Evolutionary conservation across 345 rosid species (phyloP).

Genomic region (Physaria fendleri): DNA sequence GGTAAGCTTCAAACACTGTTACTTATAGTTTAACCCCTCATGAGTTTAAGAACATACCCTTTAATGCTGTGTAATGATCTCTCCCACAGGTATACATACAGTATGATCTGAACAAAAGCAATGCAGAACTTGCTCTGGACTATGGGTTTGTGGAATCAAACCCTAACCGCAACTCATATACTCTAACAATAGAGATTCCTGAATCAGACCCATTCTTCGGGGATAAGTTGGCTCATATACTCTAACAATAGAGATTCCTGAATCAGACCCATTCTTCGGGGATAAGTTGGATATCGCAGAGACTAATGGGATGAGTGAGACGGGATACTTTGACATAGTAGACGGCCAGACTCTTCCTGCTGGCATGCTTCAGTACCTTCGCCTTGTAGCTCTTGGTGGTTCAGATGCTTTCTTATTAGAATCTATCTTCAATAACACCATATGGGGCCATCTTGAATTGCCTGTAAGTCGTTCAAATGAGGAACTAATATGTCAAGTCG

Average conservation of each 20-base stretch:
- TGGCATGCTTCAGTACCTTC: conserved; percentile 64
- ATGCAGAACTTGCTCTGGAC: conserved; percentile 86
- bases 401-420: conserved; percentile 57
- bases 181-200: conserved; percentile 67
- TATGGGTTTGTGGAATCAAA: conserved; percentile 77
- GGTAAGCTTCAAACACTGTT: conserved; percentile 38
- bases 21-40: neutral
- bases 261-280: conserved; percentile 46
- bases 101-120: conserved; percentile 79
- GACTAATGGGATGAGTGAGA: conserved; percentile 63
- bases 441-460: conserved; percentile 89
- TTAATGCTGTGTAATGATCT: neutral
- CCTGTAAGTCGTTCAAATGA: conserved; percentile 79
- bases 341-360: conserved; percentile 65
- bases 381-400: conserved; percentile 83
- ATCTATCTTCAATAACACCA: conserved; percentile 67
- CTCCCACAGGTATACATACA: conserved; percentile 67
- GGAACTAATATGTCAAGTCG: conserved; percentile 75
- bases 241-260: conserved; percentile 67
- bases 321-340: conserved; percentile 64
- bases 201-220: conserved; percentile 50
- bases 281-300: conserved; percentile 60
- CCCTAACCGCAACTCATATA: conserved; percentile 59
- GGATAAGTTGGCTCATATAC: conserved; percentile 58
- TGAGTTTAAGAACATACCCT: neutral